A percentile compares a stretch with the other conserved stretches of the same genome.
Evolutionary conservation across 768 basidiomycete species (phyloP).

Genomic region (Butyriboletus loyo): DNA sequence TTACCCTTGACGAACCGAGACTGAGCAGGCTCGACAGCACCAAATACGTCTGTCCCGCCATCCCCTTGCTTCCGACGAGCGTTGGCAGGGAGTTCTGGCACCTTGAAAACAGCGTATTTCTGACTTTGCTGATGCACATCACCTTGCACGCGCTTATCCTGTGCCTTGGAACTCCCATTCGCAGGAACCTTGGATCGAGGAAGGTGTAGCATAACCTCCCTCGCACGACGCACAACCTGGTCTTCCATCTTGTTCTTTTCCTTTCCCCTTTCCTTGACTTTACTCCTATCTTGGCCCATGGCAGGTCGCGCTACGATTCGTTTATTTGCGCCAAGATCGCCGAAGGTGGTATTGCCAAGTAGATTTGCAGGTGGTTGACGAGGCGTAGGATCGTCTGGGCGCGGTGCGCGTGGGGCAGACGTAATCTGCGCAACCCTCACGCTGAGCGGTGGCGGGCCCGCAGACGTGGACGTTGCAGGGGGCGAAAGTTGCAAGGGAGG

Average conservation of each 20-base stretch:
- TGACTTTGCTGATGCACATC: background rate
- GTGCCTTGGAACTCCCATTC: constrained; percentile 7
- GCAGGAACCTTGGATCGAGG: constrained; percentile 25
- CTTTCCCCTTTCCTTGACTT: constrained; percentile 13
- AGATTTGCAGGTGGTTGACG: constrained; percentile 54
- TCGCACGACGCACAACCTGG: constrained; percentile 32
- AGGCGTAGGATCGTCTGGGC: constrained; percentile 80
- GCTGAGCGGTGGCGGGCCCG: constrained; percentile 24
- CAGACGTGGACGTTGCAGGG: constrained; percentile 18
- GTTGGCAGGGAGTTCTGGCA: constrained; percentile 44
- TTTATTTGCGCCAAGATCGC: constrained; percentile 19
- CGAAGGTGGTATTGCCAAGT: constrained; percentile 3
- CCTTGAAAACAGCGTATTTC: constrained; percentile 37
- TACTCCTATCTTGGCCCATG: constrained; percentile 5
- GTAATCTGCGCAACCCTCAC: constrained; percentile 59
- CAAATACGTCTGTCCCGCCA: constrained; percentile 31
- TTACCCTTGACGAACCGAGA: constrained; percentile 30
- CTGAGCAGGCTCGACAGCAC: constrained; percentile 19
- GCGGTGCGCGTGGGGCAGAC: constrained; percentile 42
- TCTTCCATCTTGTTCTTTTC: constrained; percentile 25
- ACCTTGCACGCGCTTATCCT: background rate
- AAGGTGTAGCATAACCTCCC: constrained; percentile 38
- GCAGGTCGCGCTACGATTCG: constrained; percentile 18
- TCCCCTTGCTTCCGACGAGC: constrained; percentile 16
- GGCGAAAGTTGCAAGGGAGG: constrained; percentile 9